Conservation (phyloP, 1,284 basidiomycete genomes). For the Moesziomyces sp. region DNA sequence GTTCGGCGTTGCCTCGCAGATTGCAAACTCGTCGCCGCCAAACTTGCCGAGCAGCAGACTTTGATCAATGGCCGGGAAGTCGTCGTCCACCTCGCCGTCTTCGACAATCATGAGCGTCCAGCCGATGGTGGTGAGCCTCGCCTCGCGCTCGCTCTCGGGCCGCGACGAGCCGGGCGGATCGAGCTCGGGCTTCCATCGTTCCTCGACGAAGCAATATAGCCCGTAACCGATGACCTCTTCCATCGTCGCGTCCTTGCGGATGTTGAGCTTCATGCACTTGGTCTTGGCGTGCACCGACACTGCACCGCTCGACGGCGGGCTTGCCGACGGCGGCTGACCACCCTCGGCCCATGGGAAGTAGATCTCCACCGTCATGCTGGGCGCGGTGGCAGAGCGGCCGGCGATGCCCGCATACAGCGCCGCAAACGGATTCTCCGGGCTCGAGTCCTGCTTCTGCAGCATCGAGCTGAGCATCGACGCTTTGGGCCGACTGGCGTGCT, state of each 20-base stretch:
- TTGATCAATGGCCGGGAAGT: conserved; percentile 94
- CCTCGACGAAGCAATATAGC: conserved; percentile 90
- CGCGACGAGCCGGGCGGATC: conserved; percentile 66
- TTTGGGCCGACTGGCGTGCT: conserved; percentile 46
- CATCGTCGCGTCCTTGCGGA: conserved; percentile 87
- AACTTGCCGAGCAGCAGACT: conserved; percentile 86
- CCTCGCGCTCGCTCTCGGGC: conserved; percentile 73
- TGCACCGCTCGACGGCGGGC: conserved; percentile 44
- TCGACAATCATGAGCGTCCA: conserved; percentile 97
- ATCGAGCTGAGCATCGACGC: conserved; percentile 46
- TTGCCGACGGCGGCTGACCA: conserved; percentile 20
- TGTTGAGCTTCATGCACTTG: conserved; percentile 72
- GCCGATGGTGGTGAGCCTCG: conserved; percentile 78
- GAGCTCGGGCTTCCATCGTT: conserved; percentile 81
- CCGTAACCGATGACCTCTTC: conserved; percentile 96
- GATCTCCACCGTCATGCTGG: conserved; percentile 75
- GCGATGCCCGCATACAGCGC: conserved; percentile 70
- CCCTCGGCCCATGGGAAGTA: conserved; percentile 85
- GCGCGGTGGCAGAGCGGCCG: conserved; percentile 64
- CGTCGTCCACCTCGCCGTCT: conserved; percentile 97
- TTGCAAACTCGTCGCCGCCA: conserved; percentile 88
- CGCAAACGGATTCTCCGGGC: conserved; percentile 68
- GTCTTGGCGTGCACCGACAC: conserved; percentile 40
- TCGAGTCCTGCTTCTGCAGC: conserved; percentile 46
- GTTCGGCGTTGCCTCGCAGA: conserved; percentile 76